Evolutionary conservation across 805 yeast genomes (phyloP), one percentile per base, ranked within the genome.

Genomic region (Maudiozyma serrabonitensis): DNA sequence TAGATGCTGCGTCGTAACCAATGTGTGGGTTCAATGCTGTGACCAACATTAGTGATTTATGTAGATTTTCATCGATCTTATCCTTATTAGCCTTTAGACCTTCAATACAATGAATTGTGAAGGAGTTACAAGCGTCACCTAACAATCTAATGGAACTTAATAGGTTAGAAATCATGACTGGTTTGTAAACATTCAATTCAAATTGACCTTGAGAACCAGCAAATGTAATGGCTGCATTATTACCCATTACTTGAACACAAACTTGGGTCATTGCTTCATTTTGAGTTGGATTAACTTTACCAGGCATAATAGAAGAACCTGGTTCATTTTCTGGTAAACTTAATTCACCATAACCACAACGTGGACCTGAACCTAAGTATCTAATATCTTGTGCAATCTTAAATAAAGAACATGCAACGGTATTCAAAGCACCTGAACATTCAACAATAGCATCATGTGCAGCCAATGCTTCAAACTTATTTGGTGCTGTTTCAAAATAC

Each of bases 161-260:
- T 70, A 93, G 77, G 81, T 91, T 93, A 53, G 90, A 77, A 64
- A 87, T 88, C 87, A 93, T 73, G 47, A 93, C 88, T 46, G 99
- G 99, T 79, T 93, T 93, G 84, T 88, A 93, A 42, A 90, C 99
- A 71, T 93, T 93, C 70, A 93, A 81, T 77, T 93, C 99, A 62
- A 93, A 93, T 75, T 93, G 99, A 61, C 99, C 99, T 39, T 95
- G 87, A 38, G 99, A 97, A 66, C 99, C 99, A 42, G 96, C 95
- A 67, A 87, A 88, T 35, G 98, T 90, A 72, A 93, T 87, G 56
- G 96, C 81, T 43, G 96, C 72, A 72, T 93, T 83, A 82, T 93
- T 93, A 69, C 99, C 99, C 68, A 93, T 88, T 26, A 93, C 97
- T 77, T 93, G 99, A 55, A 93, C 80, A 68, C 96, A 89, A 54